phyloP scores from a whole-genome alignment of 805 yeast genomes.

The Spathaspora arborariae region DNA sequence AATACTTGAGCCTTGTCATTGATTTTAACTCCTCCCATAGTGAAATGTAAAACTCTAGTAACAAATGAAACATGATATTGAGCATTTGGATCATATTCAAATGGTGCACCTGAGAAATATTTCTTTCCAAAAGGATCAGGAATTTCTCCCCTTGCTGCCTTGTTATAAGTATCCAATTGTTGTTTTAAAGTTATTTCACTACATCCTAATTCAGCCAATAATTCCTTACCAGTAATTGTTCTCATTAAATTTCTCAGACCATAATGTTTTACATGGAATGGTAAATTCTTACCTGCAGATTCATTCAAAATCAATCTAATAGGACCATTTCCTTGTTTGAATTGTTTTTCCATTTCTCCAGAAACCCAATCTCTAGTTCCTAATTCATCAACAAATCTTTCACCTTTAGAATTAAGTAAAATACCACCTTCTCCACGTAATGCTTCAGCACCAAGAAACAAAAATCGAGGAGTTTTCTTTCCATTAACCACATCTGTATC shows the following conservation, averaged over 20 bases:
- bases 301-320: constrained; percentile 48
- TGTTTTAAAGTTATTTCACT: constrained; percentile 22
- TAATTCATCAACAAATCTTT: constrained; percentile 57
- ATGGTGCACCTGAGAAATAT: constrained; percentile 47
- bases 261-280: constrained; percentile 55
- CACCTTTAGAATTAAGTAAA: constrained; percentile 47
- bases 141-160: constrained; percentile 37
- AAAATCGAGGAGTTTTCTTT: constrained; percentile 42
- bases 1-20: constrained; percentile 46
- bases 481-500: constrained; percentile 43
- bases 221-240: constrained; percentile 39
- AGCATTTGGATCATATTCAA: constrained; percentile 26
- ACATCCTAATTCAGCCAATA: constrained; percentile 37
- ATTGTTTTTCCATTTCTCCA: constrained; percentile 48
- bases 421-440: constrained; percentile 66
- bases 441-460: constrained; percentile 63
- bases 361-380: constrained; percentile 60
- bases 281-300: constrained; percentile 41
- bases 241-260: constrained; percentile 53
- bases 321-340: constrained; percentile 39
- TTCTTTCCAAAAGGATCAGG: constrained; percentile 44
- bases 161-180: constrained; percentile 40
- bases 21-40: constrained; percentile 70
- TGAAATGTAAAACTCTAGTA: constrained; percentile 61
- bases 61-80: constrained; percentile 49